Evolutionary conservation across 179 eudicot genomes (phyloP).

Genomic region (Heliamphora pulchella): DNA sequence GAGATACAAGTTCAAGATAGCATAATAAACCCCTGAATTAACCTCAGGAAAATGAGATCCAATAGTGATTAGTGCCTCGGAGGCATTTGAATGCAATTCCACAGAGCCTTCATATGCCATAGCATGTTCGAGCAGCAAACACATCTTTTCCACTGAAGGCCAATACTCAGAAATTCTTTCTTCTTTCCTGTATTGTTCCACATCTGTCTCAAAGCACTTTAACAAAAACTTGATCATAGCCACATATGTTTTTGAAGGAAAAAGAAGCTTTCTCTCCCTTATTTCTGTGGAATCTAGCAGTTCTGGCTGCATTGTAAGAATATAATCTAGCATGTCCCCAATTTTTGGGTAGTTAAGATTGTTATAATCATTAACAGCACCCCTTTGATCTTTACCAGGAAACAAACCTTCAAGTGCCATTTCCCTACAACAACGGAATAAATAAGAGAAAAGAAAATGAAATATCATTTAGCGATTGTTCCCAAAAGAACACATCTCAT

Average conservation of each 20-base stretch:
- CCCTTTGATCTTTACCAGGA: constrained; percentile 59
- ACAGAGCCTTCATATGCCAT: constrained; percentile 87
- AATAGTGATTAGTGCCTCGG: constrained; percentile 59
- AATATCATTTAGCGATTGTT: constrained; percentile 5
- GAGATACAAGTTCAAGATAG: constrained; percentile 9
- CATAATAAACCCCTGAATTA: constrained; percentile 9
- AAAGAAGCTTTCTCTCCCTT: constrained; percentile 61
- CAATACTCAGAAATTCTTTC: constrained; percentile 36
- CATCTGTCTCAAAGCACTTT: constrained; percentile 76
- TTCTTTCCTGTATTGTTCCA: constrained; percentile 27
- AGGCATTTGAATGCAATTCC: constrained; percentile 84
- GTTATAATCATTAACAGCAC: constrained; percentile 31
- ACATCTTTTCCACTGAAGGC: constrained; percentile 49
- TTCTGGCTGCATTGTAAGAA: constrained; percentile 59
- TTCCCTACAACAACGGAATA: constrained; percentile 43
- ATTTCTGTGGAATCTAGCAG: constrained; percentile 41
- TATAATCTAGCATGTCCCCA: constrained; percentile 64
- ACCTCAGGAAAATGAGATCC: constrained; percentile 82
- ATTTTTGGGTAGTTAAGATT: constrained; percentile 59
- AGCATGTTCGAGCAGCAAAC: constrained; percentile 78
- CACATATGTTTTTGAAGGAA: constrained; percentile 64
- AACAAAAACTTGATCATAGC: constrained; percentile 76
- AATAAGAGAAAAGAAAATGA: background rate
- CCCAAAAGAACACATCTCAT: constrained; percentile 1
- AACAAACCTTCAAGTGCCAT: constrained; percentile 81